Evolutionary conservation across 805 yeast genomes (phyloP).

Genomic region (Wickerhamiella azymoides): DNA sequence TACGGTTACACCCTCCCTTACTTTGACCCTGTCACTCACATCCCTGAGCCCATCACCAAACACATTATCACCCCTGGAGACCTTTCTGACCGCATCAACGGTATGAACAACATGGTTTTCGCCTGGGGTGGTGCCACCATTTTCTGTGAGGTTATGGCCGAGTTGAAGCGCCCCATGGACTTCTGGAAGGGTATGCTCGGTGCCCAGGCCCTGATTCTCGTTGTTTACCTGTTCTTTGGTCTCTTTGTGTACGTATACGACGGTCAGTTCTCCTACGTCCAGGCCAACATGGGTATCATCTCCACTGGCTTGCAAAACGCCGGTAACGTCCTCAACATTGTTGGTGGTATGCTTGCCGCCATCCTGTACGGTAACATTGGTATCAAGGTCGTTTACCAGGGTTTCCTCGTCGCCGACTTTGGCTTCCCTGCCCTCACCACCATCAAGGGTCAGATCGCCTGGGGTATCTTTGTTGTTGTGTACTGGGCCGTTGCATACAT

Average conservation of each 20-base stretch:
- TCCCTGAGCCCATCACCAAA: background rate
- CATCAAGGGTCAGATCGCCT: conserved; percentile 18
- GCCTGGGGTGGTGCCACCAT: conserved; percentile 30
- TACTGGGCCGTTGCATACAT: conserved; percentile 35
- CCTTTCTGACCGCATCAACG: conserved; percentile 11
- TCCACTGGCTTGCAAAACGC: conserved; percentile 25
- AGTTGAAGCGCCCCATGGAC: conserved; percentile 35
- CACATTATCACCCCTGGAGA: conserved; percentile 1
- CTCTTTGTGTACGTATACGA: conserved; percentile 32
- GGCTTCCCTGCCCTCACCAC: conserved; percentile 26
- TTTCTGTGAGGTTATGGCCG: conserved; percentile 31
- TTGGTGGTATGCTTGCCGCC: conserved; percentile 33
- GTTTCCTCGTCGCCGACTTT: conserved; percentile 26
- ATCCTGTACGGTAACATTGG: conserved; percentile 36
- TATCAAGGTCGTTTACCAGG: conserved; percentile 32
- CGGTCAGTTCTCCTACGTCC: conserved; percentile 29
- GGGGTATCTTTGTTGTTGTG: conserved; percentile 27
- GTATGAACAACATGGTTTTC: conserved; percentile 33
- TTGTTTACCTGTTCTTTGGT: conserved; percentile 31
- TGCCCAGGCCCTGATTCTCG: conserved; percentile 31
- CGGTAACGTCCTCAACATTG: conserved; percentile 26
- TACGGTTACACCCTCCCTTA: background rate
- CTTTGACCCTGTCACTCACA: background rate
- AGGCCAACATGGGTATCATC: conserved; percentile 32
- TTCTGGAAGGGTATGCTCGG: conserved; percentile 35